Base-by-base conservation (phyloP, 345 rosid genomes). In the Eucalyptus virginea region DNA sequence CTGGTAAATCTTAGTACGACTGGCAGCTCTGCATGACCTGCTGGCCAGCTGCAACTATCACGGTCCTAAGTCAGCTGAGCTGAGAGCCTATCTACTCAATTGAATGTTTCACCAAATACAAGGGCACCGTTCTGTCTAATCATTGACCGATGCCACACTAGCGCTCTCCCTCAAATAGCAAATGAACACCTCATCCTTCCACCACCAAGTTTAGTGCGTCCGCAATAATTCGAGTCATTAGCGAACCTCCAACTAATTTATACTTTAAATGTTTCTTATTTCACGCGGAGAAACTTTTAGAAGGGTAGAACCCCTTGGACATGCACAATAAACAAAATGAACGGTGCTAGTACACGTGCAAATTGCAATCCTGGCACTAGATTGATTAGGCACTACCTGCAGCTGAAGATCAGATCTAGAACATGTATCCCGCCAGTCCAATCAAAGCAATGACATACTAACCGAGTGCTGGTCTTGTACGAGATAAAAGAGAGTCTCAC, bases 401-500 rank as follows among this genome's bases (percentile, higher is more conserved):
- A 62, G 69, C 69, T 62, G 69, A 62, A 62, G 69, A 62, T 62
- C 69, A 13, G 32, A 62, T 13, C 5, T 62, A 30, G 18, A 62
- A 62, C 32, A 62, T 28, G 69, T 12, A 62, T 62, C 5, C 69
- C 69, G 5, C 69, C 69, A 30, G 14, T 60, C 9, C 72, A 62
- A 13, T 14, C 37, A 30, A 30, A 62, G 17, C 72, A 3, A 60
- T 62, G 72, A 62, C 72, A 14, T 16, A 30, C 72, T 62, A 62
- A 30, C 34, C 72, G 18, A 62, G 37, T 30, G 72, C 72, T 0
- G 23, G 49, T 72, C 19, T 40, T 19, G 18, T 9, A 16, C 14
- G 49, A 60, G 67, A 52, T 14, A 11, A 16, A 44, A 45, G 86
- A 28, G 21, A 11, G 24, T 5, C 94, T 94, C 87, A 95, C 97